These are phyloP conservation scores for Podospora australis DNA, from an alignment of 495 filamentous ascomycete genomes.

Conservation along the genomic window DNA sequence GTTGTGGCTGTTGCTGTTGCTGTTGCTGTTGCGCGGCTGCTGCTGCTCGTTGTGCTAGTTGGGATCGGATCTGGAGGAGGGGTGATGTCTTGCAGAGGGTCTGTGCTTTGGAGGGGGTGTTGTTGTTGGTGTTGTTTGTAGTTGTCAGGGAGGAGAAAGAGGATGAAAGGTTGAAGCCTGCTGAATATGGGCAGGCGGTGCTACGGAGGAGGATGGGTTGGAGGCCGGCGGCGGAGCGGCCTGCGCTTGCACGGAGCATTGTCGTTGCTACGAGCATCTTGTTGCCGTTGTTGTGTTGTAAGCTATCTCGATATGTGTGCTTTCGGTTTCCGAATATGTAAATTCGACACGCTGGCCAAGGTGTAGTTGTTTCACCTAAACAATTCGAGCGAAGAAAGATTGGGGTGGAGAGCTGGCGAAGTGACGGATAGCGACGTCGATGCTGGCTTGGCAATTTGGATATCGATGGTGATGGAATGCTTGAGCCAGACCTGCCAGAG, in stretches of 20 bases:
- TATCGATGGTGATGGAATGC: conserved; percentile 11
- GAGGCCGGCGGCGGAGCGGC: conserved; percentile 20
- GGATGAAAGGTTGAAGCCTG: conserved; percentile 8
- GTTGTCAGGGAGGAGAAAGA: conserved; percentile 14
- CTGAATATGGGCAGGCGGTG: conserved; percentile 23
- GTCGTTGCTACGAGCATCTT: conserved; percentile 28
- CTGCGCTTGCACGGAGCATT: conserved; percentile 27
- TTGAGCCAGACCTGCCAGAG: too few species aligned
- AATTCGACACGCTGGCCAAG: too few species aligned
- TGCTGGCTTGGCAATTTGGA: too few species aligned
- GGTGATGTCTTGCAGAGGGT: too few species aligned
- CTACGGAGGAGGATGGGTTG: conserved; percentile 25
- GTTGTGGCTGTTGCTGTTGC: conserved; percentile 7
- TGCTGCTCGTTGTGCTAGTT: too few species aligned
- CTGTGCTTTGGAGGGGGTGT: conserved; percentile 12
- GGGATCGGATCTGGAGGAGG: conserved; percentile 10
- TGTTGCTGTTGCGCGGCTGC: too few species aligned
- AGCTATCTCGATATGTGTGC: not conserved
- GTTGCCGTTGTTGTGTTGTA: not conserved
- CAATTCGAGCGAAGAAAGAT: not conserved
- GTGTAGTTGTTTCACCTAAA: not conserved
- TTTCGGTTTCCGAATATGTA: too few species aligned
- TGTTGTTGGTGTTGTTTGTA: not conserved
- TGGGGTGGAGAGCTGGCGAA: conserved; percentile 21
- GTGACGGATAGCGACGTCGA: too few species aligned